phyloP scores from a whole-genome alignment of 768 basidiomycete species.

The Termitomyces sp. region DNA sequence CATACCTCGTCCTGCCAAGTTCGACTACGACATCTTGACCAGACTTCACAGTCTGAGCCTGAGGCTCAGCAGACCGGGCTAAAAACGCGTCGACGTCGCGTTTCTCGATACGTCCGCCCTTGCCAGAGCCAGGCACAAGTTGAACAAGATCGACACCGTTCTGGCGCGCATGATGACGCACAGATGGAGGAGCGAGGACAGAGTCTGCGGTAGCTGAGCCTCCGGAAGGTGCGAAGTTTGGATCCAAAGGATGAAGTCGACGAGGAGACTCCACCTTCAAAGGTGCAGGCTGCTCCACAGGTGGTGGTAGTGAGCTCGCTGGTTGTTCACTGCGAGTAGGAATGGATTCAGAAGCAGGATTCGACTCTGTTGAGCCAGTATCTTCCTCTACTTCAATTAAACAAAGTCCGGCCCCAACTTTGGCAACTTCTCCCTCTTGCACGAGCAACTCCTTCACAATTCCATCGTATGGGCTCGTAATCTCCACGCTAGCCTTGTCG shows the following conservation, averaged over 20 bases:
- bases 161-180: conserved; percentile 73
- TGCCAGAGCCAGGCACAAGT: conserved; percentile 69
- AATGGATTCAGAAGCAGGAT: conserved; percentile 18
- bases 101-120: conserved; percentile 72
- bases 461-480: conserved; percentile 85
- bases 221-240: conserved; percentile 32
- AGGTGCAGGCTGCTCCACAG: conserved; percentile 6
- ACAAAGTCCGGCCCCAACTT: conserved; percentile 78
- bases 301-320: conserved; percentile 12
- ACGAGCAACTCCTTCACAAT: conserved; percentile 71
- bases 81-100: conserved; percentile 69
- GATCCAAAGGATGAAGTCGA: conserved; percentile 64
- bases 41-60: background rate
- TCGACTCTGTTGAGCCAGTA: background rate
- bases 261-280: conserved; percentile 16
- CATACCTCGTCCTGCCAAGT: conserved; percentile 71
- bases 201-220: conserved; percentile 23
- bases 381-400: conserved; percentile 75
- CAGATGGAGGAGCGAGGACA: conserved; percentile 72
- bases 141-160: conserved; percentile 57
- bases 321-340: conserved; percentile 19
- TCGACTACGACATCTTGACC: conserved; percentile 60
- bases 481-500: conserved; percentile 90
- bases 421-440: conserved; percentile 78
- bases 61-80: background rate